Evolutionary conservation across 2,329 filamentous ascomycete genomes (phyloP), one percentile per base, ranked within the genome.

Genomic region (Cercospora citrullina): DNA sequence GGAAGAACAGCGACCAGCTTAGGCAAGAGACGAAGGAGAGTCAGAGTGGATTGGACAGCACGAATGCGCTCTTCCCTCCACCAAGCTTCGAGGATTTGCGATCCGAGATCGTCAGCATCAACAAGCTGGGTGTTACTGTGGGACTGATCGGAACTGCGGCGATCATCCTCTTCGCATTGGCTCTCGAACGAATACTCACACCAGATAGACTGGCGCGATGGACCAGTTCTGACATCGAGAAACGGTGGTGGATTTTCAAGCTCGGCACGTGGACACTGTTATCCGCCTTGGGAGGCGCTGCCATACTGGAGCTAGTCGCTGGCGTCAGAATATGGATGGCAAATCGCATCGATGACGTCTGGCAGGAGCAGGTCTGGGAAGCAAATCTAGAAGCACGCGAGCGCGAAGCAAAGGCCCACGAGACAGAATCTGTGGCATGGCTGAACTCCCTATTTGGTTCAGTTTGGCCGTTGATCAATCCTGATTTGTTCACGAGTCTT

Each of bases 391-490:
- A 84, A 36, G 81, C 84, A 63, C 85, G 87, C 61, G 80, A 85
- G 68, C 80, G 84, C 42, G 73, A 81, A 51, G 77, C 78, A 16
- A 81, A 83, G 60, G 76, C 76, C 30, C 73, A 82, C 70, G 82
- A 87, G 1, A 87, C 90, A 4, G 90, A 91, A 72, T 90, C 89
- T 0, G 86, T 87, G 0, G 84, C 87, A 63, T 93, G 90, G 91
- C 83, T 93, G 64, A 93, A 93, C 75, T 89, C 87, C 4, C 77
- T 92, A 0, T 75, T 93, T 7, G 82, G 85, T 4, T 86, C 89
- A 1, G 84, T 92, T 5, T 93, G 91, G 91, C 89, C 90, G 0
- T 82, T 93, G 31, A 84, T 93, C 74, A 93, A 93, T 74, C 91
- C 90, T 0, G 91, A 93, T 72, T 82, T 93, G 1, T 92, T 93